These are phyloP conservation scores for Penstemon davidsonii DNA, from an alignment of 257 asterid species.

Conservation along the genomic window DNA sequence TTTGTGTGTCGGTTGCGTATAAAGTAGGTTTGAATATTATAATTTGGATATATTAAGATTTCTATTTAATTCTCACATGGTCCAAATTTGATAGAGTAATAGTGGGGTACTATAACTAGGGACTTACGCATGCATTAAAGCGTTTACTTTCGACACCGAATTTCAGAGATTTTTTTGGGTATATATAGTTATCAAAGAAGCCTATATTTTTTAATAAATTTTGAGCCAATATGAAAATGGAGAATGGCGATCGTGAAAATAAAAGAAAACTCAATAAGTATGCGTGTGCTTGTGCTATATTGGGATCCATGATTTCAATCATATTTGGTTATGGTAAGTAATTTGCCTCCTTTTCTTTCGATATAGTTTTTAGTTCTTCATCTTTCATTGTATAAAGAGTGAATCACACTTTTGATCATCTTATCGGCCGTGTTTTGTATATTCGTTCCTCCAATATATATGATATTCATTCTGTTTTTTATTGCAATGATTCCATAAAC, in stretches of 20 bases:
- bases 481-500: too few relatives aligned
- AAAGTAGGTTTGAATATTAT: too few relatives aligned
- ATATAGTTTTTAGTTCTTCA: too few relatives aligned
- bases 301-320: conserved; percentile 76
- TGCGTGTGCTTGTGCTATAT: conserved; percentile 59
- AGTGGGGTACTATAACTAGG: not conserved
- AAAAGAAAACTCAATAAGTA: conserved; percentile 46
- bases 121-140: too few relatives aligned
- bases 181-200: not conserved
- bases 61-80: too few relatives aligned
- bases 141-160: too few relatives aligned
- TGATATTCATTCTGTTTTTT: too few relatives aligned
- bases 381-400: too few relatives aligned
- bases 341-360: not conserved
- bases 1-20: not conserved
- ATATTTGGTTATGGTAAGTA: conserved; percentile 70
- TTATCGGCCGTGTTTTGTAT: too few relatives aligned
- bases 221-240: conserved; percentile 13
- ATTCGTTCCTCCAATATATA: too few relatives aligned
- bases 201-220: not conserved
- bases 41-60: too few relatives aligned
- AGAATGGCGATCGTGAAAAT: conserved; percentile 28
- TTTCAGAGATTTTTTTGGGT: not conserved
- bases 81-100: not conserved
- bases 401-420: too few relatives aligned